Evolutionary conservation across 306 rosid genomes (phyloP).

Genomic region (Trichosanthes cucumerina): DNA sequence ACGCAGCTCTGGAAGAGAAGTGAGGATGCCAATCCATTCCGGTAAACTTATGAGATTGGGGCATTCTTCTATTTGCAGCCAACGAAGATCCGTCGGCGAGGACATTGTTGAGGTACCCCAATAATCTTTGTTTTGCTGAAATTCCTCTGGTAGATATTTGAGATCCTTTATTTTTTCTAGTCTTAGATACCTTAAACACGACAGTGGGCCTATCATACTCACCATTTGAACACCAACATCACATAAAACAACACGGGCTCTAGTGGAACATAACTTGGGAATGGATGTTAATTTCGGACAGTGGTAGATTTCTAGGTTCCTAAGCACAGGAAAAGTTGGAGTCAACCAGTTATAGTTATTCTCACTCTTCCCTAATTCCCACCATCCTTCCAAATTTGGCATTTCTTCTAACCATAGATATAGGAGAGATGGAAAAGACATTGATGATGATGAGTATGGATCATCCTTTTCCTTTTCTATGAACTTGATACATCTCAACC

Average conservation of each 20-base stretch:
- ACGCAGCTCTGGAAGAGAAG: background rate
- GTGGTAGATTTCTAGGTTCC: background rate
- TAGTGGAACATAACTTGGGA: background rate
- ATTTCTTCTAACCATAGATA: background rate
- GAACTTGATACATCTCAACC: background rate
- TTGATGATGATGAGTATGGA: background rate
- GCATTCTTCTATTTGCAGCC: background rate
- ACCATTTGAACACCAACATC: background rate
- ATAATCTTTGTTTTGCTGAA: background rate
- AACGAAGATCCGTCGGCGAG: background rate
- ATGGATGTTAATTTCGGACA: background rate
- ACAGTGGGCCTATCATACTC: background rate
- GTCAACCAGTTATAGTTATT: background rate
- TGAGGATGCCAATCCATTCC: background rate
- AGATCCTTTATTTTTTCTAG: background rate
- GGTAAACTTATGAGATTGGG: background rate
- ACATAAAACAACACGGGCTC: background rate
- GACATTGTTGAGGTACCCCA: background rate
- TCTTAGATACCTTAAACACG: background rate
- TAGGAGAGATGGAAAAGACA: background rate
- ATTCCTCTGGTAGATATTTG: background rate
- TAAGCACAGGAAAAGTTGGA: background rate
- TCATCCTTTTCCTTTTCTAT: background rate
- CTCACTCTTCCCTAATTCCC: background rate
- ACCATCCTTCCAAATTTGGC: constrained; percentile 7